A percentile compares a stretch with the other conserved stretches of the same genome.
These are phyloP conservation scores for Raphidocelis subcapitata DNA, from an alignment of 139 green algal genomes.

Conservation along the genomic window DNA sequence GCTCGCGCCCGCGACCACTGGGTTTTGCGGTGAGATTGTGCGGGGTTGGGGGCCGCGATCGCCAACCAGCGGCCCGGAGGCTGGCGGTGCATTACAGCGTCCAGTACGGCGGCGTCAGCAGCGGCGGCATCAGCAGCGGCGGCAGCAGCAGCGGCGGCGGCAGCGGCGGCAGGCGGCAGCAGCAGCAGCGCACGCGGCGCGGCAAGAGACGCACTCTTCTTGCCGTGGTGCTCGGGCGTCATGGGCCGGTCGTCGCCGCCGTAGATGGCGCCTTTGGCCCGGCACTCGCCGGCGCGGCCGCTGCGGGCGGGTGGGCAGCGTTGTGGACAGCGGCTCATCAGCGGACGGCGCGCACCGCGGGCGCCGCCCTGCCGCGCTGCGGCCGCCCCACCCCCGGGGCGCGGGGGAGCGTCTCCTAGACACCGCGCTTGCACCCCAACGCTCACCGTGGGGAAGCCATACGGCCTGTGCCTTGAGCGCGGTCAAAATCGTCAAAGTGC, in stretches of 20 bases:
- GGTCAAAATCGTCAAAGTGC: no score
- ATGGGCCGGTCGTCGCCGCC: neutral
- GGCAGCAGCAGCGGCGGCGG: neutral
- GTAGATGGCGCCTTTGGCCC: conserved; percentile 8
- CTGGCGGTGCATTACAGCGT: neutral
- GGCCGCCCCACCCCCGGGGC: no score
- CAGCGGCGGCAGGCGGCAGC: conserved; percentile 7
- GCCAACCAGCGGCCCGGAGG: neutral
- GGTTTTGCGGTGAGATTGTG: neutral
- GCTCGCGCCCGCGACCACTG: no score
- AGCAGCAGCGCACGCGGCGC: neutral
- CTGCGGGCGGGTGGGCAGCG: no score
- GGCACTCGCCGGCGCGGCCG: neutral
- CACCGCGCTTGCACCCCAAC: no score
- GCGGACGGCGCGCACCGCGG: no score
- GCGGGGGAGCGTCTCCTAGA: no score
- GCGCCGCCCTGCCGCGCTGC: no score
- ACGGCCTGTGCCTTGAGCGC: no score
- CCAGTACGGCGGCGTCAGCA: neutral
- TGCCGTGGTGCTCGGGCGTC: conserved; percentile 1
- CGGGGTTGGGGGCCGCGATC: neutral
- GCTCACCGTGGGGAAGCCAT: no score
- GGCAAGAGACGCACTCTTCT: neutral
- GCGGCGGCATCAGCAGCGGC: neutral
- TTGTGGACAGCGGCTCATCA: no score